Base-by-base conservation (phyloP, 2,329 filamentous ascomycete species). In the Trematosphaeria pertusa region DNA sequence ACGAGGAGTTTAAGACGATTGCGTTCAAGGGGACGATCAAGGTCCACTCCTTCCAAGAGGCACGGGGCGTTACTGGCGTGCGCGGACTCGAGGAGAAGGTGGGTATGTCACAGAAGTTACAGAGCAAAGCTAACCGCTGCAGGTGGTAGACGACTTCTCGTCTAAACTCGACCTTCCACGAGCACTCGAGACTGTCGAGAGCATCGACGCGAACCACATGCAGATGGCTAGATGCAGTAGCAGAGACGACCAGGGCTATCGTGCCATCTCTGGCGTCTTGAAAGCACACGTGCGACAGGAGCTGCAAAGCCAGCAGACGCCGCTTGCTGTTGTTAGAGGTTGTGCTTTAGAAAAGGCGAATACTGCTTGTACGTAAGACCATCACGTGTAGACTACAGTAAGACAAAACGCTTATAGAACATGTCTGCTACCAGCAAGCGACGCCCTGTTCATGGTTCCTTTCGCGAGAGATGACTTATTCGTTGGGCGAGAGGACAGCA, bases 151-250 rank as follows among this genome's bases (percentile, higher is more conserved):
- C 34, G 67, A 74, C 54, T 71, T 68, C 46, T 75, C 73, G 18
- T 76, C 73, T 12, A 74, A 71, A 56, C 55, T 74, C 24, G 73
- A 63, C 30, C 58, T 74, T 12, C 61, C 66, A 20, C 45, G 30
- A 39, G 22, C 35, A n/a, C 40, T 69, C 14, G 73, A 75, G 50
- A 72, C 61, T 2, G 64, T 73, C 7, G 70, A 74, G 42, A 71
- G 56, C 39, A 71, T 75, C 26, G 66, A 75, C 49, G 67, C 71
- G n/a, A 67, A 75, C 41, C 73, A 76, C 46, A 72, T 62, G 48
- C 57, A 73, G 38, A 75, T 75, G 63, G 62, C 59, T 12, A 68
- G 62, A 56, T 73, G 63, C 44, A 57, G 21, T 6, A 51, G 52
- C 36, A 62, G 49, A 42, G 46, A 50, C 19, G 69, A 73, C 43